Evolutionary conservation across 225 moss, liverwort and hornwort species (phyloP), one percentile per base, ranked within the genome.

Genomic region (Neckera pumila): DNA sequence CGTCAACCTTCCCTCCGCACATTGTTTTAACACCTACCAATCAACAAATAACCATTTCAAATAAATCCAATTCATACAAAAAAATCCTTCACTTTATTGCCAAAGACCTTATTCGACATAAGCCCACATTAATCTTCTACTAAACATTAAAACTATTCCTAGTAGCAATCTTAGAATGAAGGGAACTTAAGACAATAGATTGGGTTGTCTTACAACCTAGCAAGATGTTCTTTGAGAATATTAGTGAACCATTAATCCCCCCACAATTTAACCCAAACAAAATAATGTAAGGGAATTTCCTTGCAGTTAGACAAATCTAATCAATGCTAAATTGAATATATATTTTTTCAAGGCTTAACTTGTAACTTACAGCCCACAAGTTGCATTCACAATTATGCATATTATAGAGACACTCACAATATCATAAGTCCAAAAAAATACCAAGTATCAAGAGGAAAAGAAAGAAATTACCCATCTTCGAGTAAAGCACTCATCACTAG

Each of bases 361-460:
- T 76, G 8, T 20, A 76, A 51, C 13, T 2, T 33, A 13, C 21
- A 76, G 8, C 12, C 20, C 33, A 5, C 2, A 33, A 0, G 2
- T 51, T 51, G 13, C 12, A 51, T 51, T 33, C 0, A 34, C 21
- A 72, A 43, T 17, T 27, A 2, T 51, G 2, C 1, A 12, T 76
- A 51, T 33, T 74, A 74, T 1, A 31, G 0, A 74, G 12, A 31
- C 2, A 49, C 2, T 30, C 0, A 6, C 4, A 47, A 31, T 19
- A 31, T 74, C 1, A 20, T 0, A 28, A 7, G 75, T 51, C 2
- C 19, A 47, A 30, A 51, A 45, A 4, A 33, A 33, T 33, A 51
- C 4, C 0, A 76, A 76, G 28, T 20, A 7, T 0, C 0, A 2
- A 33, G 6, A 17, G 0, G 8, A 33, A 4, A 75, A 75, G 19